Evolutionary conservation across 2,329 filamentous ascomycete genomes (phyloP).

Genomic region (Fusarium sp.): DNA sequence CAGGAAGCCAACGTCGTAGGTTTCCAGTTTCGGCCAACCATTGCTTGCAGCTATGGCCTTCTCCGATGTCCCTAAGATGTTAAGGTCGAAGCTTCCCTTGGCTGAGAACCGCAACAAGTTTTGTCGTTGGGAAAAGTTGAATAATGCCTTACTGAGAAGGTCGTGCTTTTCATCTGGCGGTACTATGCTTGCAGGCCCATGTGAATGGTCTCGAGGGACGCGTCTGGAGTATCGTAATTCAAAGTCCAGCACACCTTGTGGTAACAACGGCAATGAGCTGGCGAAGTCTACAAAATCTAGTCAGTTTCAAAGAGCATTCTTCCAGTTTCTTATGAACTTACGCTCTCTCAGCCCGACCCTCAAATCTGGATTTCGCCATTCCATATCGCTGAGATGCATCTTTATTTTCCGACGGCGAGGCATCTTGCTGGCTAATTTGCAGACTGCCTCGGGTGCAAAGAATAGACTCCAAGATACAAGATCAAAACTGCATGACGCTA

Average conservation of each 20-base stretch:
- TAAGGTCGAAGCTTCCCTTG: conserved; percentile 8
- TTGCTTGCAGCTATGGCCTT: neutral
- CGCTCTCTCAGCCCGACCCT: conserved; percentile 5
- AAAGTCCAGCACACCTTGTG: neutral
- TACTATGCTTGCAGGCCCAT: neutral
- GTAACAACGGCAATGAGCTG: neutral
- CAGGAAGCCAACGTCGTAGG: conserved; percentile 10
- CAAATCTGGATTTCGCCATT: neutral
- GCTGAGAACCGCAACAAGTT: neutral
- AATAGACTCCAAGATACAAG: conserved; percentile 20
- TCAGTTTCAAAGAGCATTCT: neutral
- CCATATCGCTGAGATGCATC: conserved; percentile 17
- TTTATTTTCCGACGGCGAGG: conserved; percentile 1
- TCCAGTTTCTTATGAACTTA: neutral
- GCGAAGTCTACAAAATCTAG: neutral
- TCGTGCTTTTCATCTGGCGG: neutral
- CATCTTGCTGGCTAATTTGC: conserved; percentile 12
- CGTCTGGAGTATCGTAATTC: conserved; percentile 10
- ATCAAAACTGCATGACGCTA: conserved; percentile 11
- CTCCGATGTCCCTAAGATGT: neutral
- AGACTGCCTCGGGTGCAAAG: neutral
- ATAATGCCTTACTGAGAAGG: conserved; percentile 7
- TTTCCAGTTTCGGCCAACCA: conserved; percentile 7
- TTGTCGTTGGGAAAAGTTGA: conserved; percentile 13
- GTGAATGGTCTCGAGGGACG: conserved; percentile 4